Percentiles rank a stretch among this genome's conserved stretches.
These are phyloP conservation scores for Emericellopsis cladophorae DNA, from an alignment of 2,329 filamentous ascomycete genomes.

Conservation along the genomic window DNA sequence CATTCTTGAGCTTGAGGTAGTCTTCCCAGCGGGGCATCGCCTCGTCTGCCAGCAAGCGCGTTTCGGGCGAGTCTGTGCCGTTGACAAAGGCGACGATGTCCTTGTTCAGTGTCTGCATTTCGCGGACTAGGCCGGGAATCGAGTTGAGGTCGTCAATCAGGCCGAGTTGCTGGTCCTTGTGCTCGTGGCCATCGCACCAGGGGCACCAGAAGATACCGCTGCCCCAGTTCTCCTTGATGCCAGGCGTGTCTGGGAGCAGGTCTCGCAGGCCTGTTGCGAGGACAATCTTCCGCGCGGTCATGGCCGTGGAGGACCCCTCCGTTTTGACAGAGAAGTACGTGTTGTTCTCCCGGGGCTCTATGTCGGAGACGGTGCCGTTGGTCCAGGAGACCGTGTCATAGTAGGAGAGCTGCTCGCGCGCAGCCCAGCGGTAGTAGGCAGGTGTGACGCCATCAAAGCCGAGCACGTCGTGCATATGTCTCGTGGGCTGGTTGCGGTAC, in stretches of 20 bases:
- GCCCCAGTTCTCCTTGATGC: constrained; percentile 41
- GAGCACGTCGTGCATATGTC: constrained; percentile 49
- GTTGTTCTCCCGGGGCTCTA: constrained; percentile 20
- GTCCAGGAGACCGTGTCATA: constrained; percentile 36
- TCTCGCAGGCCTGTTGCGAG: constrained; percentile 45
- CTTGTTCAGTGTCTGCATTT: constrained; percentile 40
- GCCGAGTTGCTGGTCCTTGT: constrained; percentile 41
- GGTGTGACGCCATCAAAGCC: constrained; percentile 45
- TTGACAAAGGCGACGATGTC: constrained; percentile 47
- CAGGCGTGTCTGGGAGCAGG: constrained; percentile 40
- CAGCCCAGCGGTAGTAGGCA: constrained; percentile 38
- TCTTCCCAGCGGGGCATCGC: constrained; percentile 31
- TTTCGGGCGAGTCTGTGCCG: constrained; percentile 37
- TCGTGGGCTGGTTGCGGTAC: constrained; percentile 43
- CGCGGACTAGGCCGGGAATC: constrained; percentile 30
- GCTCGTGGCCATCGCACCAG: constrained; percentile 52
- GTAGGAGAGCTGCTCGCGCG: constrained; percentile 35
- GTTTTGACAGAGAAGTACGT: constrained; percentile 29
- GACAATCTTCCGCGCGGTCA: constrained; percentile 40
- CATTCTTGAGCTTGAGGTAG: constrained; percentile 35
- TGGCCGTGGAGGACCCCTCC: constrained; percentile 9
- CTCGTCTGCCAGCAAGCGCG: constrained; percentile 22
- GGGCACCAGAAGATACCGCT: constrained; percentile 51
- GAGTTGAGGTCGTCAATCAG: constrained; percentile 33
- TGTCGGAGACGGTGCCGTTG: constrained; percentile 38